Base-by-base conservation (phyloP, 1,284 basidiomycete species). In the Marasmius sp. region DNA sequence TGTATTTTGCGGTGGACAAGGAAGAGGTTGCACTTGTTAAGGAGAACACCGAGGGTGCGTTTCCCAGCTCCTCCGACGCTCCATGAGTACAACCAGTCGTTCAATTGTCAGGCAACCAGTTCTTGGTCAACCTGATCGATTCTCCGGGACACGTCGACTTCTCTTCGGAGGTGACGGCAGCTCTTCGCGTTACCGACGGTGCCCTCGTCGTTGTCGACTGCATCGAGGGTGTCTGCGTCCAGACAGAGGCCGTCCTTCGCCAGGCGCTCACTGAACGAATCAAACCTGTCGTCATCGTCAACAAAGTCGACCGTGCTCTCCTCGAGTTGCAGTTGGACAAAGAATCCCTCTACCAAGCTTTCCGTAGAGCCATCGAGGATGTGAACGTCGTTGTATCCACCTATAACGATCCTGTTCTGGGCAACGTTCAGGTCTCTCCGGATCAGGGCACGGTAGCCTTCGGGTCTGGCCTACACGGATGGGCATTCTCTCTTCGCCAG, bases 121-220 rank as follows among this genome's bases (percentile, higher is more conserved):
- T 99, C 87, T 89, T 99, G 86, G 97, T 99, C 87, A 99, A 99
- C 85, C 83, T 99, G 83, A 99, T 99, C 84, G 97, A 99, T 81
- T 98, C 97, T 18, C 97, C 97, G 66, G 97, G 97, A 76, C 97
- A 99, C 88, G 97, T 99, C 77, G 97, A 99, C 80, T 99, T 99
- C 87, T 99, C 97, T 57, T 99, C 97, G 59, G 97, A 99, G 81
- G 97, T 99, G 72, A 99, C 97, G 11, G 97, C 97, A 67, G 97
- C 97, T 69, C 94, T 99, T 75, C 97, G 97, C 85, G 97, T 99
- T 75, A 99, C 97, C 68, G 97, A 99, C 72, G 97, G 94, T 84
- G 94, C 94, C 63, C 90, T 98, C 69, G 96, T 98, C 73, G 97
- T 99, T 76, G 97, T 99, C 75, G 97, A 99, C 82, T 97, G 95